phyloP scores from a whole-genome alignment of 805 yeast species.

The Ogataea nitratoaversa region DNA sequence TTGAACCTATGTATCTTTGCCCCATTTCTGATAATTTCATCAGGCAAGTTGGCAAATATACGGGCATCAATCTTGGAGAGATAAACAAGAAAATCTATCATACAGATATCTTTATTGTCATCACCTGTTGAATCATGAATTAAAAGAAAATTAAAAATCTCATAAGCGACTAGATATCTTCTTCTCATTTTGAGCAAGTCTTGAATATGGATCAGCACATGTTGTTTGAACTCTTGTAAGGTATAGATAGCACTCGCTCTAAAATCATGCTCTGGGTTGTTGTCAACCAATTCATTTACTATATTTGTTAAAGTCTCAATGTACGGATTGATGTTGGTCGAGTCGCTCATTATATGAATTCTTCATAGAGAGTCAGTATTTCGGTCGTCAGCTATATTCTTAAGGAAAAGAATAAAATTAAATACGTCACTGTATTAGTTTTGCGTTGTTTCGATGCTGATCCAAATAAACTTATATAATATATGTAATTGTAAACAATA shows the following conservation, averaged over 20 bases:
- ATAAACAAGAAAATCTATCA: slow-evolving; percentile 22
- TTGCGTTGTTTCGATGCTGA: too few species aligned
- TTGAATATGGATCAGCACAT: slow-evolving; percentile 10
- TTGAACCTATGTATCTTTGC: slow-evolving; percentile 7
- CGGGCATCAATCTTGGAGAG: slow-evolving; percentile 19
- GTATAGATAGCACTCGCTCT: slow-evolving; percentile 18
- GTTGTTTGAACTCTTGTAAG: slow-evolving; percentile 20
- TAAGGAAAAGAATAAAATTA: too few species aligned
- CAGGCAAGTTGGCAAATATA: slow-evolving; percentile 19
- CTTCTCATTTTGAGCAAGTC: slow-evolving; percentile 15
- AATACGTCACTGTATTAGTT: too few species aligned
- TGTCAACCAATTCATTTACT: slow-evolving; percentile 15
- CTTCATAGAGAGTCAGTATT: not conserved
- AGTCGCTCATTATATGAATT: not conserved
- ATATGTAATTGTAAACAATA: too few species aligned
- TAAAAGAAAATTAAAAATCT: slow-evolving; percentile 14
- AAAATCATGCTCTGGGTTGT: slow-evolving; percentile 18
- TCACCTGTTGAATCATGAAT: slow-evolving; percentile 3
- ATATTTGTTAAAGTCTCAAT: slow-evolving; percentile 3
- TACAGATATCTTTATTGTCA: slow-evolving; percentile 16
- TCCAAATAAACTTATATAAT: too few species aligned
- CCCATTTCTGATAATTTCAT: slow-evolving; percentile 14
- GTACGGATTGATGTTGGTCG: slow-evolving; percentile 2
- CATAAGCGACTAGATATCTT: slow-evolving; percentile 12
- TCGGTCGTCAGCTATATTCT: too few species aligned